A percentile compares a stretch with the other conserved stretches of the same genome.
Conservation (phyloP, 352 stramenopile species). For the Pythium angustatum region DNA sequence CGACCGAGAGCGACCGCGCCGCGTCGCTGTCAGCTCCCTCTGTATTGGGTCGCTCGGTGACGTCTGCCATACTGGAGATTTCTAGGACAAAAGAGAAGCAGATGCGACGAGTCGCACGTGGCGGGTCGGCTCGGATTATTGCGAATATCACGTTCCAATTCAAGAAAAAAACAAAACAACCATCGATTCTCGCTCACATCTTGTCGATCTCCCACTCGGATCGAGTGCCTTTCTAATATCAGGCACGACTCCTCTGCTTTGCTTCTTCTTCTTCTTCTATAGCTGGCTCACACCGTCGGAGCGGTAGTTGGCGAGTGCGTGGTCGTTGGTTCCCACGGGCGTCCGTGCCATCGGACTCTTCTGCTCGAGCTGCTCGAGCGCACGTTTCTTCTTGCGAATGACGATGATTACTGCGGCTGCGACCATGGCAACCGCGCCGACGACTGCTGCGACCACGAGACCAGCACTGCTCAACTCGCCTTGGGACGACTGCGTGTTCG, state of each 20-base stretch:
- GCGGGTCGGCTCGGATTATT: no score
- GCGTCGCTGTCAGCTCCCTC: not conserved
- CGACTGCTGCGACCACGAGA: conserved; percentile 35
- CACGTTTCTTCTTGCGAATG: conserved; percentile 56
- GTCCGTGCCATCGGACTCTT: conserved; percentile 43
- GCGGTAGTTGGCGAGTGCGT: conserved; percentile 6
- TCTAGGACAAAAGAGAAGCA: not conserved
- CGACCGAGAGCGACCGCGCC: conserved; percentile 23
- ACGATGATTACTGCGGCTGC: conserved; percentile 47
- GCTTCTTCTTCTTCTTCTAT: no score
- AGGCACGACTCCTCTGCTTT: no score
- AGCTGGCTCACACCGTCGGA: conserved; percentile 6
- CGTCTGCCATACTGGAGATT: not conserved
- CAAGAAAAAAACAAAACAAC: no score
- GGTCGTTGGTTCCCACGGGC: conserved; percentile 17
- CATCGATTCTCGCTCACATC: not conserved
- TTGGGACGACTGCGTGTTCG: conserved; percentile 53
- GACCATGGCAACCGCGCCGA: conserved; percentile 32
- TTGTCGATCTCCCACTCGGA: not conserved
- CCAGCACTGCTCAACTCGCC: conserved; percentile 31
- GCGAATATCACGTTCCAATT: no score
- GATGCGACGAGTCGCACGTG: not conserved
- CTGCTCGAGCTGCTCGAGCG: conserved; percentile 38
- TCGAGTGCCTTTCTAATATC: not conserved
- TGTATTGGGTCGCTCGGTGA: not conserved